Evolutionary conservation across 1,284 basidiomycete genomes (phyloP).

Genomic region (Sporisorium reilianum): DNA sequence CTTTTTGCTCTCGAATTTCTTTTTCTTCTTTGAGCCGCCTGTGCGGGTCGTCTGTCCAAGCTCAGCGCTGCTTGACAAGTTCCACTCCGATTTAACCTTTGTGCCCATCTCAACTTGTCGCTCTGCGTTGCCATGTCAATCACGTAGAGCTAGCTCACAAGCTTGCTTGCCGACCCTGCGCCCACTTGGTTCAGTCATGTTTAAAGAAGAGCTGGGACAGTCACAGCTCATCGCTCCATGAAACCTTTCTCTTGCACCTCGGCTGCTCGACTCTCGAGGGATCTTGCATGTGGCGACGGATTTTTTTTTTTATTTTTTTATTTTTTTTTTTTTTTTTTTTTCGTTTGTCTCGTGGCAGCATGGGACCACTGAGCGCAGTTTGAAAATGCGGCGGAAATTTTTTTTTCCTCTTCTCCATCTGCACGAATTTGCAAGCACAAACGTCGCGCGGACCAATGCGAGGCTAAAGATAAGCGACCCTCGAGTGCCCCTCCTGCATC

Average conservation of each 20-base stretch:
- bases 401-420: background rate
- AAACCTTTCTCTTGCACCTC: slow-evolving; percentile 23
- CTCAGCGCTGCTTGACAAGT: slow-evolving; percentile 1
- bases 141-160: background rate
- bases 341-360: background rate
- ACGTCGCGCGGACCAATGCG: background rate
- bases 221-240: background rate
- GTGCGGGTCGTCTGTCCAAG: too few species aligned
- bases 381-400: background rate
- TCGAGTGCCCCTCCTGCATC: background rate
- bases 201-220: background rate
- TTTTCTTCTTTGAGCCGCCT: background rate
- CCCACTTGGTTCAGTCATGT: background rate
- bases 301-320: background rate
- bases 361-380: background rate
- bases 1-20: too few species aligned
- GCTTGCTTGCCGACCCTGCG: background rate
- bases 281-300: slow-evolving; percentile 1
- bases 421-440: background rate
- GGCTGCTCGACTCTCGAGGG: background rate
- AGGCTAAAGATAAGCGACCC: slow-evolving; percentile 5
- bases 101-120: background rate
- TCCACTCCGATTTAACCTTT: background rate
- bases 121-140: background rate
- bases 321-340: too few species aligned